Conservation (phyloP, 2,329 filamentous ascomycete species). For the Ophiostoma novo-ulmi region DNA sequence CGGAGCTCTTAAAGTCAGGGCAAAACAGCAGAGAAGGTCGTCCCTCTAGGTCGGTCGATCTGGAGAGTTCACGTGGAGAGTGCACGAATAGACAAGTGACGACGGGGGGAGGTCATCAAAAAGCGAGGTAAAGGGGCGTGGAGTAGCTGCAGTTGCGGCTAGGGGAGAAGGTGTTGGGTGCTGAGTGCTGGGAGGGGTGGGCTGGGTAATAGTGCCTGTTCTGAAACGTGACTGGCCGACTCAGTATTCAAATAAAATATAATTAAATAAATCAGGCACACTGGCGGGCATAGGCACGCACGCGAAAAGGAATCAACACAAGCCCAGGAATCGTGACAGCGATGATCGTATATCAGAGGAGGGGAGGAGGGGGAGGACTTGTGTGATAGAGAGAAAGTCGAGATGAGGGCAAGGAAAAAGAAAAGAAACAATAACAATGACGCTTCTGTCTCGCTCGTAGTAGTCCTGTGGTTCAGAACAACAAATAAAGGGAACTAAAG, state of each 20-base stretch:
- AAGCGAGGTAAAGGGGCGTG: conserved; percentile 14
- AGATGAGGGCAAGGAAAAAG: neutral
- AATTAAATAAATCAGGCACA: neutral
- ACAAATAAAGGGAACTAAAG: conserved; percentile 22
- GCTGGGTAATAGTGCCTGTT: conserved; percentile 12
- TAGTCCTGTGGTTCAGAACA: conserved; percentile 8
- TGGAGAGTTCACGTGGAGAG: conserved; percentile 6
- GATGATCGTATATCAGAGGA: neutral
- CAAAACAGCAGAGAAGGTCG: neutral
- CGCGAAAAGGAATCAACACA: neutral
- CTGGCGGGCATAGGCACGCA: neutral
- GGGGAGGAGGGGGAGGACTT: neutral
- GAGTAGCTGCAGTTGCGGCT: conserved; percentile 8
- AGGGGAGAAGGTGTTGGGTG: conserved; percentile 8
- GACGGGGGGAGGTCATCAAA: neutral
- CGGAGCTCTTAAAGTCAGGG: neutral
- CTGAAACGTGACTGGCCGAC: conserved; percentile 19
- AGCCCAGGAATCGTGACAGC: neutral
- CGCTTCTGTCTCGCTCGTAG: conserved; percentile 6
- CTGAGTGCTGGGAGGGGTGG: neutral
- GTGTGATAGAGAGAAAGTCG: neutral
- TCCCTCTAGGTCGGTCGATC: conserved; percentile 13
- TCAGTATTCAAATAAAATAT: neutral
- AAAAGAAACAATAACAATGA: conserved; percentile 20
- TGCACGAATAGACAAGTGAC: neutral